Percentiles rank a stretch among this genome's conserved stretches.
Evolutionary conservation across 192 early-diverging fungal genomes (phyloP).

Genomic region (Backusella circina): DNA sequence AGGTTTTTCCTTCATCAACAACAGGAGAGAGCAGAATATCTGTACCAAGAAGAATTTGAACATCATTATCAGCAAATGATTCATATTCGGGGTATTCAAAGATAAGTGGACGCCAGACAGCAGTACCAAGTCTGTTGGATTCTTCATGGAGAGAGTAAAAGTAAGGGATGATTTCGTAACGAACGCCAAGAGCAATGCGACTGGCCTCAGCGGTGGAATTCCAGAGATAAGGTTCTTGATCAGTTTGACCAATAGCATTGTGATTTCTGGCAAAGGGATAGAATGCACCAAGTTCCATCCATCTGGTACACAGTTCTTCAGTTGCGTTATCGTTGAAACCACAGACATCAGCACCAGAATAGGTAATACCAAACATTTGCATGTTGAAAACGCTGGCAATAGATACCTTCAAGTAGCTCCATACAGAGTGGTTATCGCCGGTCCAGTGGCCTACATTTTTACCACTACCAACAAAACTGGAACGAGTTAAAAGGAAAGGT

Average conservation of each 20-base stretch:
- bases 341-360: slow-evolving; percentile 69
- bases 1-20: slow-evolving; percentile 37
- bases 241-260: slow-evolving; percentile 41
- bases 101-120: slow-evolving; percentile 51
- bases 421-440: slow-evolving; percentile 63
- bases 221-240: slow-evolving; percentile 66
- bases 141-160: slow-evolving; percentile 53
- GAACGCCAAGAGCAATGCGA: slow-evolving; percentile 46
- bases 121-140: slow-evolving; percentile 47
- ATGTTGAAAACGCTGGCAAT: slow-evolving; percentile 61
- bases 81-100: slow-evolving; percentile 46
- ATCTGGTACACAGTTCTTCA: slow-evolving; percentile 63
- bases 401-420: slow-evolving; percentile 53
- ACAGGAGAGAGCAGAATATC: slow-evolving; percentile 59
- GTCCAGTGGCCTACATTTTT: slow-evolving; percentile 22
- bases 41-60: slow-evolving; percentile 58
- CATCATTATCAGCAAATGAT: slow-evolving; percentile 41
- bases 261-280: slow-evolving; percentile 54
- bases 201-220: slow-evolving; percentile 48
- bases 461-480: slow-evolving; percentile 64
- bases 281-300: slow-evolving; percentile 56
- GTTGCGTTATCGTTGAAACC: slow-evolving; percentile 59
- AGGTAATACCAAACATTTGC: slow-evolving; percentile 68
- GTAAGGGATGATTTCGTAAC: slow-evolving; percentile 62
- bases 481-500: slow-evolving; percentile 61